Base-by-base conservation (phyloP, 1,284 basidiomycete genomes). In the Mrakiaceae sp. region DNA sequence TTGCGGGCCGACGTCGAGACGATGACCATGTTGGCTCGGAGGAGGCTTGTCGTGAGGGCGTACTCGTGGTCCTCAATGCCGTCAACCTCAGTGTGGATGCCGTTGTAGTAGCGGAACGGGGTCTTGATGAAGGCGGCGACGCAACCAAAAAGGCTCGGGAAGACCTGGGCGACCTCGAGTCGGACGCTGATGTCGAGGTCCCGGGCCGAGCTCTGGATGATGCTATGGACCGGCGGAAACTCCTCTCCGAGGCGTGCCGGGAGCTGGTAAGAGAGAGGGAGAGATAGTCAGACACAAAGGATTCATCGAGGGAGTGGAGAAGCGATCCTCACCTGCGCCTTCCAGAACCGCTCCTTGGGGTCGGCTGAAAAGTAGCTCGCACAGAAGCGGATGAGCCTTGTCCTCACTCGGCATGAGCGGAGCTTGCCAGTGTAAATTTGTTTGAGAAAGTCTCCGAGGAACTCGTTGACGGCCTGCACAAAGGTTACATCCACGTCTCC, bases 161-260 rank as follows among this genome's bases (percentile, higher is more conserved):
- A 83, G 5, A 84, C 79, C 3, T 81, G 77, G 1, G 88, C 86
- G 1, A 83, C 83, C 39, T 88, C 84, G 70, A 91, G 87, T 5
- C 94, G 86, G 47, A 96, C 86, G 40, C 92, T 83, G n/a, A 88
- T 83, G 73, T 98, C 94, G 55, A 77, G 74, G 73, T 97, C 94
- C 16, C 74, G 71, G 40, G 81, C 79, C 67, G 88, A 72, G 12
- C 71, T 72, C 6, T 81, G 81, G 49, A 90, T 77, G 58, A 87
- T 73, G 27, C 27, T 27, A 27, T 27, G 27, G 27, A 27, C 27
- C 27, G 27, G 27, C 27, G 27, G 27, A 27, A 27, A 27, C 27
- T 73, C 66, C 14, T 74, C 74, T 70, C 69, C 5, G 68, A 70
- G 39, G 60, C 57, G 27, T 27, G 27, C 27, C 27, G 27, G 27